Evolutionary conservation across 177 flowering plant species (phyloP), one percentile per base, ranked within the genome.

Genomic region (Vitis hybrid): DNA sequence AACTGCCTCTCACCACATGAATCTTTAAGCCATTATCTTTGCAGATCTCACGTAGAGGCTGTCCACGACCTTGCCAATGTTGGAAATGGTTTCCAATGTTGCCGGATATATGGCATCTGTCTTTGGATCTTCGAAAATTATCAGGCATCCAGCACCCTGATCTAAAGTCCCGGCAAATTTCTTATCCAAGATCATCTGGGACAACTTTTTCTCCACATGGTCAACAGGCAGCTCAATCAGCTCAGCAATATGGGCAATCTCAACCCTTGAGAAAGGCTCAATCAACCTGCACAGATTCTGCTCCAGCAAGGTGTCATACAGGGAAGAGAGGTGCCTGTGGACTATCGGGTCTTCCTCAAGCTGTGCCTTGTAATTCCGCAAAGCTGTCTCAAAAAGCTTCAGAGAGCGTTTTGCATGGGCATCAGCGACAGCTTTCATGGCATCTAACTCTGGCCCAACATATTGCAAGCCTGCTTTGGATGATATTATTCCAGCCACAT

Each of bases 401-500:
- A 92, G 61, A 3, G 97, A 92, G 2, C 97, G 83, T 69, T 92
- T 90, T 0, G 97, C 82, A 65, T 92, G 79, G 34, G 97, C 95
- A 84, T 88, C 93, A 19, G 97, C 97, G 17, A 92, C 88, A 56
- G 97, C 93, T 80, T 92, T 92, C 97, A 92, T 92, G 3, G 97
- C 97, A 84, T 92, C 97, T 64, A 92, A 67, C 56, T 92, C 97
- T 10, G 89, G 91, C 15, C 97, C 97, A 70, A 89, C 76, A 62
- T 92, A 89, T 30, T 85, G 87, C 67, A 90, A 73, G 5, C 97
- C 93, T 5, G 94, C 95, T 68, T 92, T 92, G 15, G 97, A 90
- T 6, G 95, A 87, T 59, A 92, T 85, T 51, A 90, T 86, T 55
- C 95, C 95, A 1, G 97, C 91, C 45, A 92, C 95, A 77, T 90